Evolutionary conservation across 164 flowering plant genomes (phyloP), one percentile per base, ranked within the genome.

Genomic region (Stephania japonica): DNA sequence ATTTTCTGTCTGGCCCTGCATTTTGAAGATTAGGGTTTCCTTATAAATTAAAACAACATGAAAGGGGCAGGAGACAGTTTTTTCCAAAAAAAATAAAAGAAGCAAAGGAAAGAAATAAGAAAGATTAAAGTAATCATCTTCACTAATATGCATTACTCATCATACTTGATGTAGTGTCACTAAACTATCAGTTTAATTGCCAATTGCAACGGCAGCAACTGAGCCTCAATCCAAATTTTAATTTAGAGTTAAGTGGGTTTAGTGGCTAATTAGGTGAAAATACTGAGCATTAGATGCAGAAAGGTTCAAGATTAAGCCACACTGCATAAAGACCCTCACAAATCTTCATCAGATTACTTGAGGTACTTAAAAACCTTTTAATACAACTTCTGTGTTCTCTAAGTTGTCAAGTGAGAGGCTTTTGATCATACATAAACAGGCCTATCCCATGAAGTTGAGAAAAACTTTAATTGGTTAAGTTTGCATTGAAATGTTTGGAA

Each of bases 1-100:
- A 23, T 83, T 78, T 67, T 87, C 86, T 3, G 96, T 38, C 65
- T 83, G 10, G 6, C 99, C 99, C 98, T 94, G 92, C 66, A 10
- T 18, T 42, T 62, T 50, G 38, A 11, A 66, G 44, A 41, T 41
- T 42, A 19, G n/a, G 65, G 50, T 27, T 14, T 61, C 42, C 19
- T 25, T 5, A 18, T 7, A 56, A 72, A 43, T 6, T 8, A 50
- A 23, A 12, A 44, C 5, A 63, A 24, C 8, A 69, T 16, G 43
- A 43, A 11, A 44, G 38, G 23, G n/a, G 47, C 16, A 66, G 5
- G 11, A 65, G 11, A 42, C 10, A 42, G n/a, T 14, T 3, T 14
- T 9, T 47, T 6, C 53, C n/a, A n/a, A n/a, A 47, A 47, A 47
- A 47, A 47, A 47, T 47, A 9, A 14, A 47, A n/a, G n/a, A n/a